Evolutionary conservation across 139 green algal genomes (phyloP).

Genomic region (Chlamydomonas sp.): DNA sequence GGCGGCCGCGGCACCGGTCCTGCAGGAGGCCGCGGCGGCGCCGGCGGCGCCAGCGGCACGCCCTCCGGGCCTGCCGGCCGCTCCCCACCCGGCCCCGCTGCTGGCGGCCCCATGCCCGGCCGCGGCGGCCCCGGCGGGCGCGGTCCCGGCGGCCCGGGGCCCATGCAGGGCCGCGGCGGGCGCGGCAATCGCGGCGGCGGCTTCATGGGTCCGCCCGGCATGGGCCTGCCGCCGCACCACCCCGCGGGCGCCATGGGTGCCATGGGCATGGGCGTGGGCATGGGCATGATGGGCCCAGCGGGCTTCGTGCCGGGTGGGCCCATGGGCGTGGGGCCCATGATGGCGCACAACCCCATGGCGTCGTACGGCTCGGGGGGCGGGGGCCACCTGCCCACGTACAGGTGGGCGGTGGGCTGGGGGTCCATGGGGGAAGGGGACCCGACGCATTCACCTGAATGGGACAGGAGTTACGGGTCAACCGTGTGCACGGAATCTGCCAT

Average conservation of each 20-base stretch:
- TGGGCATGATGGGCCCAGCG: background rate
- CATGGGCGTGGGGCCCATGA: background rate
- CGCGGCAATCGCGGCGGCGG: background rate
- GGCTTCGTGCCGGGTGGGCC: background rate
- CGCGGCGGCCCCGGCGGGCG: background rate
- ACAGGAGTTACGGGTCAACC: too few relatives aligned
- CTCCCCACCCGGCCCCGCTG: background rate
- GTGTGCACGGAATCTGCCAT: too few relatives aligned
- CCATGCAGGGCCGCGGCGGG: background rate
- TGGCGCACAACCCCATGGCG: background rate
- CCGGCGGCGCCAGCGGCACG: background rate
- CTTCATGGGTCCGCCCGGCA: background rate
- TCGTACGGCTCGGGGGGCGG: conserved; percentile 9
- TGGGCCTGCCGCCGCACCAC: background rate
- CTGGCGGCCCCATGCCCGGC: background rate
- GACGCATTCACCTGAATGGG: too few relatives aligned
- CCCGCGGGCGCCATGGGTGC: background rate
- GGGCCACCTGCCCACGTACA: conserved; percentile 24
- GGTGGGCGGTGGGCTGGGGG: background rate
- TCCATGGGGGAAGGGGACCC: too few relatives aligned
- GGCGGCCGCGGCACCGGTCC: too few relatives aligned
- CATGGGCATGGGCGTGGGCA: background rate
- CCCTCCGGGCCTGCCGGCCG: background rate
- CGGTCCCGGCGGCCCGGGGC: too few relatives aligned
- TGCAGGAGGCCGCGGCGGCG: background rate